Base-by-base conservation (phyloP, 768 basidiomycete genomes). In the Lanmaoa pseudosensibilis region DNA sequence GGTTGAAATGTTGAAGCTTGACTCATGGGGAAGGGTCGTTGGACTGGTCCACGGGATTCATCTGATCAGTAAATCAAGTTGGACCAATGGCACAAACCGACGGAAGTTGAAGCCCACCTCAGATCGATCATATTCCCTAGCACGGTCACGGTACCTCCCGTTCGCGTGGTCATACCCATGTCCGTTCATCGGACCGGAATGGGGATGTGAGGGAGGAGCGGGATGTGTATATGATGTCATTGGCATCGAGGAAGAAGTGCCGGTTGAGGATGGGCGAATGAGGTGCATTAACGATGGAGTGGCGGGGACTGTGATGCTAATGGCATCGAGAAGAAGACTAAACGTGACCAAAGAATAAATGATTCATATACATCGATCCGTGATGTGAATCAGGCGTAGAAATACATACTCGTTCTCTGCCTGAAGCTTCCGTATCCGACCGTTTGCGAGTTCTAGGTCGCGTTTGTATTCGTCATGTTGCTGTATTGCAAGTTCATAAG, bases 241-340 rank as follows among this genome's bases (percentile, higher is more conserved):
- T 41, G 61, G 56, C 41, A 56, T 21, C 1, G 61, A 59, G 21
- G 69, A 54, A 15, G 67, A 59, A 4, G 63, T 59, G 39, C 54
- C 52, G 1, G 67, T 59, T 15, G 69, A 64, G 9, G 70, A 71
- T 2, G 71, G 71, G 4, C 46, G 67, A 8, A 68, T 62, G 44
- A 71, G 70, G 43, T 69, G 70, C 44, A 72, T 54, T 55, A 72
- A 52, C 0, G 72, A 73, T 10, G 70, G 70, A 1, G 68, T 72
- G 23, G 60, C 70, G 19, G 72, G 70, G 3, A 73, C 57, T 8
- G 70, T 41, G 44, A 72, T 70, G 54, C 65, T 73, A 16, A 72
- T 72, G 8, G 70, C 70, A 25, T 72, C 70, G 43, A 72, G 67
- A 23, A 72, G 72, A 11, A 72, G 67, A 48, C 70, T 72, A 12